Base-by-base conservation (phyloP, 306 rosid species). In the Begonia fuchsioides region DNA sequence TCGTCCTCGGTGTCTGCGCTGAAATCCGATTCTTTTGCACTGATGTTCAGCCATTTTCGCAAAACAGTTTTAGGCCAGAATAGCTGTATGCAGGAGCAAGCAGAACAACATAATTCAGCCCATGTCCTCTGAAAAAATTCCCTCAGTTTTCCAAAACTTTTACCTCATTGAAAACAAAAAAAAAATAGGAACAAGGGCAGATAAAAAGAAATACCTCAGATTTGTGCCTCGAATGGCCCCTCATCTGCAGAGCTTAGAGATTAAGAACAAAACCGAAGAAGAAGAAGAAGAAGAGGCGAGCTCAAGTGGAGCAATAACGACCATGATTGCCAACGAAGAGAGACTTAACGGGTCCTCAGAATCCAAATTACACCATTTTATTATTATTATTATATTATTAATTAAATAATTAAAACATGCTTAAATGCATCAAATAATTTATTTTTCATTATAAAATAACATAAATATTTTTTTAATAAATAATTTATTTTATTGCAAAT, bases 11-110 rank as follows among this genome's bases (percentile, higher is more conserved):
- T 51, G 51, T 88, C 93, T 56, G 93, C 86, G 26, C 76, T 68
- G 70, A 66, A 81, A 65, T 78, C 82, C 15, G 93, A 67, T 11
- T 81, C 73, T 49, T 66, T 56, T 44, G 50, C 66, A 10, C 69
- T 60, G 72, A 88, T 72, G 67, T 83, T 66, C 49, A 88, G 78
- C 97, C 78, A 88, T 75, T 88, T 88, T 15, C 86, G 75, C 73
- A 84, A 54, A 14, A 88, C 78, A 53, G 72, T 66, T 49, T 63
- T 68, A 19, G 82, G 80, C 97, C 97, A 84, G 40, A 83, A 78
- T 44, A 54, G 71, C 97, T 88, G 86, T 49, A 69, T 5, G 66
- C 74, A 83, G 43, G 58, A 75, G 53, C 65, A 74, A 72, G 38
- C 66, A 58, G 74, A 75, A 68, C 73, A 67, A 32, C 83, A 92